Percentiles rank a stretch among this genome's conserved stretches.
These are phyloP conservation scores for Blastomyces silverae DNA, from an alignment of 2,329 filamentous ascomycete species.

Conservation along the genomic window DNA sequence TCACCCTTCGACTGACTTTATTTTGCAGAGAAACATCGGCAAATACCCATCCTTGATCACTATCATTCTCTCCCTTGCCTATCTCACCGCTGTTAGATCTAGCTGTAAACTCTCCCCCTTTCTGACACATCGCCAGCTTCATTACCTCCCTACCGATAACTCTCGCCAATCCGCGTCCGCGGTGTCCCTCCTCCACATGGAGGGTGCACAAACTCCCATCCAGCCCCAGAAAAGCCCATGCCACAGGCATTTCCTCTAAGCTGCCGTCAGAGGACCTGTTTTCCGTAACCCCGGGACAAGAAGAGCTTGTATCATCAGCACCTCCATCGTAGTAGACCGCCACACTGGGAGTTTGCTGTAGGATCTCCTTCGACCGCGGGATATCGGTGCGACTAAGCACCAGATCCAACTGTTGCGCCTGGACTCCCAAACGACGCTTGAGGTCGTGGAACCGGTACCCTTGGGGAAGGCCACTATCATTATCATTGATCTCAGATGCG, in stretches of 20 bases:
- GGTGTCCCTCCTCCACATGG: slow-evolving; percentile 40
- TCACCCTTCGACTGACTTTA: slow-evolving; percentile 36
- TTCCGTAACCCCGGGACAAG: background rate
- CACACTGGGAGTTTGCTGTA: slow-evolving; percentile 31
- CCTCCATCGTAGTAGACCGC: slow-evolving; percentile 30
- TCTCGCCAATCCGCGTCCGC: slow-evolving; percentile 34
- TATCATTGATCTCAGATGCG: background rate
- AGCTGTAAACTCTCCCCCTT: slow-evolving; percentile 22
- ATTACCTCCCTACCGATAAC: slow-evolving; percentile 32
- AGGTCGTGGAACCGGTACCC: slow-evolving; percentile 31
- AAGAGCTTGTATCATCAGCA: background rate
- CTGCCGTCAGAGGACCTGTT: slow-evolving; percentile 2
- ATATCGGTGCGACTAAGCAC: slow-evolving; percentile 38
- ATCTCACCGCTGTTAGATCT: background rate
- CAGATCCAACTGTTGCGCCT: slow-evolving; percentile 31
- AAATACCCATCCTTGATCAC: slow-evolving; percentile 31
- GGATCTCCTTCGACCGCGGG: slow-evolving; percentile 31
- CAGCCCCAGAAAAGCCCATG: slow-evolving; percentile 37
- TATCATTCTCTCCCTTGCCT: slow-evolving; percentile 2
- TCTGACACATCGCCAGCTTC: slow-evolving; percentile 25
- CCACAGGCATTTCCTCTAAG: slow-evolving; percentile 31
- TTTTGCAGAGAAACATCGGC: slow-evolving; percentile 36
- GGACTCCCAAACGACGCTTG: slow-evolving; percentile 26
- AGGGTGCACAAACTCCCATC: slow-evolving; percentile 37
- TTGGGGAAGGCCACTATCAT: slow-evolving; percentile 23